Evolutionary conservation across 2,329 filamentous ascomycete genomes (phyloP), one percentile per base, ranked within the genome.

Genomic region (Fonsecaea pugnacius): DNA sequence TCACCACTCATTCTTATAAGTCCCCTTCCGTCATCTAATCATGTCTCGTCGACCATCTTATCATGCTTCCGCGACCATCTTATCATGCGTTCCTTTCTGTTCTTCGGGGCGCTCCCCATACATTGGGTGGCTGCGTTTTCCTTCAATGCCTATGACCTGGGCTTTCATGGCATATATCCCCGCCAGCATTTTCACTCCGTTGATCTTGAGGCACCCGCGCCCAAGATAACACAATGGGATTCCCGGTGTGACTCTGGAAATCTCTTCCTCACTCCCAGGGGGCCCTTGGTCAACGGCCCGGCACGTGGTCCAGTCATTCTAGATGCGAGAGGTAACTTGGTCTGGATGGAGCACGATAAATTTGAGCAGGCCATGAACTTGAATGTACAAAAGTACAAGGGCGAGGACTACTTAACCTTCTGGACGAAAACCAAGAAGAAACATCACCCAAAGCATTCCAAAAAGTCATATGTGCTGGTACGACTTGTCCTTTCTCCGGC

Each of bases 401-500:
- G 77, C 1, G 70, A 81, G 63, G 69, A 73, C 8, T 82, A 82
- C 71, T 69, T 83, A 56, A 82, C 80, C 0, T 83, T 82, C 67
- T 83, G 81, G 80, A 75, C 78, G 80, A 81, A 33, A 77, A 80
- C 66, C 75, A 79, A 36, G 77, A 79, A 21, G 76, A 76, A 1
- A 79, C 78, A 1, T 79, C 82, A 69, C 81, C 80, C 1, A 75
- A 77, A 38, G 82, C 81, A 12, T 72, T 73, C 59, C 80, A 81
- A 65, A 78, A 80, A 63, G 80, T 84, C 65, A 18, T 67, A 67
- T 56, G 65, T 67, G 52, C 18, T 67, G 56, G 64, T 63, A 62
- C 1, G 63, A 30, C 0, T 16, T 32, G 18, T 12, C 30, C 30
- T 16, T 77, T n/a, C 80, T 80, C 21, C 77, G 80, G 74, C 70